Conservation (phyloP, 257 asterid genomes). For the Buddleja alternifolia region DNA sequence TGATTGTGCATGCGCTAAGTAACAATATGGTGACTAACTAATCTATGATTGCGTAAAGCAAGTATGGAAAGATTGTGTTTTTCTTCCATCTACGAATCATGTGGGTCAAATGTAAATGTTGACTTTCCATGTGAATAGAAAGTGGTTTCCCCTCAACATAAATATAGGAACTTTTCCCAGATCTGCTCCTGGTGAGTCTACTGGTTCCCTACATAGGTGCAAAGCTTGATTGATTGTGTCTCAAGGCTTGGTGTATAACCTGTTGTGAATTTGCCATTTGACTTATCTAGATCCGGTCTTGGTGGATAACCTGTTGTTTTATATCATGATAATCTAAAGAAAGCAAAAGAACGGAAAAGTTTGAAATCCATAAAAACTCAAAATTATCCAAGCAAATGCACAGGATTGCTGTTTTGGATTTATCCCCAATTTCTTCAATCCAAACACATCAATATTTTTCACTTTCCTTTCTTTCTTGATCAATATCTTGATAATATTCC, state of each 20-base stretch:
- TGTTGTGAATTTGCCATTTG: background rate
- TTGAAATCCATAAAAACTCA: too few relatives aligned
- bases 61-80: background rate
- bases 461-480: background rate
- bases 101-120: background rate
- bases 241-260: slow-evolving; percentile 3
- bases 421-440: background rate
- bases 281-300: slow-evolving; percentile 15
- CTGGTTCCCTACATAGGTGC: background rate
- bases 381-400: too few relatives aligned
- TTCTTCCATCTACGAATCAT: background rate
- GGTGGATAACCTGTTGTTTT: too few relatives aligned
- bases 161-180: background rate
- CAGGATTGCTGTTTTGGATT: background rate
- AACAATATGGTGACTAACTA: slow-evolving; percentile 1
- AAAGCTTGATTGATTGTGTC: slow-evolving; percentile 11
- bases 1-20: slow-evolving; percentile 4
- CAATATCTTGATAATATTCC: too few relatives aligned
- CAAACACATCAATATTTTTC: background rate
- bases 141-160: background rate
- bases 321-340: too few relatives aligned
- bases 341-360: too few relatives aligned
- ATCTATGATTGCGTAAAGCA: slow-evolving; percentile 8
- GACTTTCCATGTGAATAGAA: background rate
- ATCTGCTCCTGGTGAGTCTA: background rate